These are phyloP conservation scores for Omphalotus guepiniiformis DNA, from an alignment of 768 basidiomycete genomes.

Conservation along the genomic window DNA sequence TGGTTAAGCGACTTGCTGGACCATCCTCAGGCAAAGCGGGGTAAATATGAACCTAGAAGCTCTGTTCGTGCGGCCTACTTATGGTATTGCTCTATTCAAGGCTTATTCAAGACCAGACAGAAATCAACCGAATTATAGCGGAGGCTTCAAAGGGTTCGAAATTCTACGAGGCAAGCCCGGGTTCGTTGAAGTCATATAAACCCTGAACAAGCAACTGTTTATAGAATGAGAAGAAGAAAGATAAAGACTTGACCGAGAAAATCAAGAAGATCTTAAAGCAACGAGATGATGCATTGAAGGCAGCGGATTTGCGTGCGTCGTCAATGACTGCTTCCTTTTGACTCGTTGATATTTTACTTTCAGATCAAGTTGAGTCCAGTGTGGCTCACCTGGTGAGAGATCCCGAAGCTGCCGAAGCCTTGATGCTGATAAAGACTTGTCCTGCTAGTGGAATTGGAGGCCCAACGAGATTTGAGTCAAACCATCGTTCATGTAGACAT, in stretches of 20 bases:
- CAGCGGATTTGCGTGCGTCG: constrained; percentile 53
- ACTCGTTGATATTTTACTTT: constrained; percentile 11
- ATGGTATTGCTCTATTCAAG: constrained; percentile 31
- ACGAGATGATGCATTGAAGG: constrained; percentile 53
- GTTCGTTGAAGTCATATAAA: neutral
- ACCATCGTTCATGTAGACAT: constrained; percentile 93
- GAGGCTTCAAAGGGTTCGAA: constrained; percentile 92
- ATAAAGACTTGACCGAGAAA: constrained; percentile 75
- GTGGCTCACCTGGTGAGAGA: constrained; percentile 73
- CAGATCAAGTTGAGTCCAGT: constrained; percentile 56
- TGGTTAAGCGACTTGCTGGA: constrained; percentile 78
- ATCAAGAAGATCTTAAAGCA: constrained; percentile 67
- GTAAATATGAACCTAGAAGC: constrained; percentile 33
- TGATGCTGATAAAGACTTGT: neutral
- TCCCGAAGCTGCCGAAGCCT: constrained; percentile 22
- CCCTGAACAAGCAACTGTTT: constrained; percentile 6
- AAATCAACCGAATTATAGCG: constrained; percentile 85
- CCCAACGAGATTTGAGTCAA: constrained; percentile 73
- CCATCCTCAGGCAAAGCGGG: constrained; percentile 89
- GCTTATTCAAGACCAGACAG: constrained; percentile 71
- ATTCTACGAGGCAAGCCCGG: constrained; percentile 70
- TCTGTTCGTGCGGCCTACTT: neutral
- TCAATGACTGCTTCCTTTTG: constrained; percentile 10
- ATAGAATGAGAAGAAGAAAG: constrained; percentile 87
- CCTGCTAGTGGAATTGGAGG: constrained; percentile 66